Percentiles rank a stretch among this genome's conserved stretches.
phyloP scores from a whole-genome alignment of 306 rosid species.

The Amphicarpaea edgeworthii region DNA sequence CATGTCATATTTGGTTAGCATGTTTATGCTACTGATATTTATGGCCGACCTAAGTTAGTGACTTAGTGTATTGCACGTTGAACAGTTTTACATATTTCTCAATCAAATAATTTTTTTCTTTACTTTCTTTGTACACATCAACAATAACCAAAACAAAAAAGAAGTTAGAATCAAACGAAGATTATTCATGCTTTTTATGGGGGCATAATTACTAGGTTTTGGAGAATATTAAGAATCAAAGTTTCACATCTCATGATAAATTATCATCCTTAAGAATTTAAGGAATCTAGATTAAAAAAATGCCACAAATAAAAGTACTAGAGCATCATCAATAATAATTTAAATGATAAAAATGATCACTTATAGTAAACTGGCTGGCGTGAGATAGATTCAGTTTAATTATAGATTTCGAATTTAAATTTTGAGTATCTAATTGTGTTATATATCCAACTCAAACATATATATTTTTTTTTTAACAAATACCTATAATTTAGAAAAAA shows the following conservation, averaged over 20 bases:
- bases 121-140: constrained; percentile 20
- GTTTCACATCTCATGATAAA: background rate
- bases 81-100: background rate
- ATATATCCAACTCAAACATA: too few relatives aligned
- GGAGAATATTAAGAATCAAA: background rate
- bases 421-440: too few relatives aligned
- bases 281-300: background rate
- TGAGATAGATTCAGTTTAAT: too few relatives aligned
- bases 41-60: constrained; percentile 38
- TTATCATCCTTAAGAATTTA: background rate
- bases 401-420: too few relatives aligned
- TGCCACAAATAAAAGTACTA: background rate
- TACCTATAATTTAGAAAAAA: too few relatives aligned
- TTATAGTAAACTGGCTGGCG: too few relatives aligned
- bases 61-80: constrained; percentile 21
- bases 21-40: background rate
- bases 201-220: background rate
- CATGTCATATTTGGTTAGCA: constrained; percentile 43
- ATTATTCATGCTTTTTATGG: background rate
- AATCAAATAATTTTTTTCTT: background rate
- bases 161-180: background rate
- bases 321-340: background rate
- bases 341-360: too few relatives aligned
- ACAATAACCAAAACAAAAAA: background rate
- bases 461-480: too few relatives aligned